Evolutionary conservation across 2,329 filamentous ascomycete genomes (phyloP).

Genomic region (Trichoderma sp.): DNA sequence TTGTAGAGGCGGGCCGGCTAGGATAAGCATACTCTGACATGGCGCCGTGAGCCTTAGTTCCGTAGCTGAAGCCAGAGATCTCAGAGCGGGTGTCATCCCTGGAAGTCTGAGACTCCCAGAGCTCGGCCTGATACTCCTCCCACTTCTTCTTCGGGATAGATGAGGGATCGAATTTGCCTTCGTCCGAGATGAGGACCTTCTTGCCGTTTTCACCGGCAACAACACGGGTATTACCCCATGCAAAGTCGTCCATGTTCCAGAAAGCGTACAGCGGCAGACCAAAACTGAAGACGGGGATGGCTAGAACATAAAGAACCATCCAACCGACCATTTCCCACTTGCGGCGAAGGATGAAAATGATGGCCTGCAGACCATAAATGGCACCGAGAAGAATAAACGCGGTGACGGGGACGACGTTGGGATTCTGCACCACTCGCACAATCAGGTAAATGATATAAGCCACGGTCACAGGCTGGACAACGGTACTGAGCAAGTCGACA

Average conservation of each 20-base stretch:
- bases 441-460: slow-evolving; percentile 90
- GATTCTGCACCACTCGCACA: slow-evolving; percentile 64
- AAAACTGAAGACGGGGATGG: slow-evolving; percentile 89
- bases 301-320: slow-evolving; percentile 95
- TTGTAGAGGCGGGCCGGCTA: slow-evolving; percentile 58
- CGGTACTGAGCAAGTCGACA: slow-evolving; percentile 85
- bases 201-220: slow-evolving; percentile 92
- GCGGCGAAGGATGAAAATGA: slow-evolving; percentile 93
- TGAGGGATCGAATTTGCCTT: slow-evolving; percentile 94
- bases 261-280: slow-evolving; percentile 91
- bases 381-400: slow-evolving; percentile 88
- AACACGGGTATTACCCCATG: slow-evolving; percentile 98
- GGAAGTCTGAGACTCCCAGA: slow-evolving; percentile 93
- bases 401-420: slow-evolving; percentile 72
- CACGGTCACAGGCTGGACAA: slow-evolving; percentile 88
- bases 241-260: slow-evolving; percentile 99
- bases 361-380: slow-evolving; percentile 95
- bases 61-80: slow-evolving; percentile 91
- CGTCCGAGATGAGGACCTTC: slow-evolving; percentile 90
- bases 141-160: slow-evolving; percentile 97
- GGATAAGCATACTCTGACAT: slow-evolving; percentile 70
- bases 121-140: slow-evolving; percentile 98
- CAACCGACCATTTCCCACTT: slow-evolving; percentile 99
- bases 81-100: slow-evolving; percentile 81
- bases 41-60: slow-evolving; percentile 72